These are phyloP conservation scores for Striga hermonthica DNA, from an alignment of 305 asterid genomes.

Conservation along the genomic window DNA sequence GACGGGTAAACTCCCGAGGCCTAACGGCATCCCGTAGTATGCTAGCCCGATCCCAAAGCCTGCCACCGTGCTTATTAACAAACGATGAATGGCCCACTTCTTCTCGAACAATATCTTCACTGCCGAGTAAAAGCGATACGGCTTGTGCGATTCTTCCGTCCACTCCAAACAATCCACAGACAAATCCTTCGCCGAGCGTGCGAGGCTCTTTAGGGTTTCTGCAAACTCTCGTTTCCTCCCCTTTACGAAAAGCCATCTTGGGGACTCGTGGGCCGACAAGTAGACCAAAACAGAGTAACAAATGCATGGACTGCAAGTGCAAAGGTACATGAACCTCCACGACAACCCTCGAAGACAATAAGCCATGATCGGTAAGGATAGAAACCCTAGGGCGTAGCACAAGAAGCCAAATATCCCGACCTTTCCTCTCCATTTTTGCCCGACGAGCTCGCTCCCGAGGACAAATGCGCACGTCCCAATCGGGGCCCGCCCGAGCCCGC, in stretches of 20 bases:
- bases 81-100: constrained; percentile 32
- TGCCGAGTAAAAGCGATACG: constrained; percentile 19
- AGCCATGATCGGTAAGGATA: constrained; percentile 45
- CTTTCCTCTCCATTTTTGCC: constrained; percentile 46
- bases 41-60: constrained; percentile 33
- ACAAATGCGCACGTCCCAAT: constrained; percentile 43
- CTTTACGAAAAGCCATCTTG: constrained; percentile 45
- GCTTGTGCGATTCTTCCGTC: constrained; percentile 22
- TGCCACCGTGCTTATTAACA: constrained; percentile 20
- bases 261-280: constrained; percentile 43
- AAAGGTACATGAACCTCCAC: constrained; percentile 48
- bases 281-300: constrained; percentile 37
- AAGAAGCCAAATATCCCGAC: constrained; percentile 44
- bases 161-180: constrained; percentile 11
- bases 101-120: constrained; percentile 30
- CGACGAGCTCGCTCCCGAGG: constrained; percentile 44
- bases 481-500: neutral
- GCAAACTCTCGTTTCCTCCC: constrained; percentile 34
- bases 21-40: constrained; percentile 15
- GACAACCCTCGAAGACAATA: constrained; percentile 31
- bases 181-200: constrained; percentile 26
- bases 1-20: neutral
- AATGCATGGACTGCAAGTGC: constrained; percentile 38
- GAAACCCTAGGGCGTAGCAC: constrained; percentile 41
- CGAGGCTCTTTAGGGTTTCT: constrained; percentile 29